Conservation (phyloP, 2,329 filamentous ascomycete genomes). For the Penicillium nordicum region DNA sequence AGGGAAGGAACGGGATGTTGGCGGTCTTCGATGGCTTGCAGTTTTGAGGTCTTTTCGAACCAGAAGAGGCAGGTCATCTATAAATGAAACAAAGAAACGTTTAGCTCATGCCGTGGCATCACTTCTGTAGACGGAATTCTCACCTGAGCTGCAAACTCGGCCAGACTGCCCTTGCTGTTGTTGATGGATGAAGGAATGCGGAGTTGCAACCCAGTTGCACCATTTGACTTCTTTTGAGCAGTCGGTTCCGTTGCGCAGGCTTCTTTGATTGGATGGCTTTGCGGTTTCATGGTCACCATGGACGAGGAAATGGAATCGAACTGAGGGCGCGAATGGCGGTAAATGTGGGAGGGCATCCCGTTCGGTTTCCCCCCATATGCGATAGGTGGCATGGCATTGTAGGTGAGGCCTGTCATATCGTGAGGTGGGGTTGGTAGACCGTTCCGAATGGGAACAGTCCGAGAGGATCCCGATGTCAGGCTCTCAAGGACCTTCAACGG, state of each 20-base stretch:
- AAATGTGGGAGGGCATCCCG: constrained; percentile 25
- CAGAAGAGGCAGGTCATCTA: constrained; percentile 96
- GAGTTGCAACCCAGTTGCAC: constrained; percentile 51
- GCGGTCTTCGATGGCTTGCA: constrained; percentile 68
- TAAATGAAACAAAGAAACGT: not conserved
- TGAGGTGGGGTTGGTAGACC: constrained; percentile 41
- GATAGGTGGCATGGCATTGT: constrained; percentile 32
- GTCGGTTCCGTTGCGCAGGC: constrained; percentile 18
- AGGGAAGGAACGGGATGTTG: constrained; percentile 52
- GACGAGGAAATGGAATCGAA: constrained; percentile 23
- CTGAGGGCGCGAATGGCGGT: constrained; percentile 22
- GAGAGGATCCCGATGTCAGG: constrained; percentile 21
- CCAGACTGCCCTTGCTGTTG: constrained; percentile 68
- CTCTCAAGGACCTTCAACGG: constrained; percentile 15
- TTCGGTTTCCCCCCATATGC: constrained; percentile 32
- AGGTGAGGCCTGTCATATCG: constrained; percentile 44
- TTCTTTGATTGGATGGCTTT: constrained; percentile 24
- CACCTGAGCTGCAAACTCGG: constrained; percentile 81
- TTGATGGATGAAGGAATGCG: constrained; percentile 75
- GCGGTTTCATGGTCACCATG: constrained; percentile 24
- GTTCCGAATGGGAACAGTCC: constrained; percentile 40
- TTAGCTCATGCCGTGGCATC: not conserved
- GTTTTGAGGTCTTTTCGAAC: constrained; percentile 84
- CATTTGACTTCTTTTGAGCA: constrained; percentile 27
- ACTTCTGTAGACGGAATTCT: not conserved